A percentile compares a stretch with the other conserved stretches of the same genome.
Evolutionary conservation across 768 basidiomycete genomes (phyloP).

Genomic region (Tephrocybe sp.): DNA sequence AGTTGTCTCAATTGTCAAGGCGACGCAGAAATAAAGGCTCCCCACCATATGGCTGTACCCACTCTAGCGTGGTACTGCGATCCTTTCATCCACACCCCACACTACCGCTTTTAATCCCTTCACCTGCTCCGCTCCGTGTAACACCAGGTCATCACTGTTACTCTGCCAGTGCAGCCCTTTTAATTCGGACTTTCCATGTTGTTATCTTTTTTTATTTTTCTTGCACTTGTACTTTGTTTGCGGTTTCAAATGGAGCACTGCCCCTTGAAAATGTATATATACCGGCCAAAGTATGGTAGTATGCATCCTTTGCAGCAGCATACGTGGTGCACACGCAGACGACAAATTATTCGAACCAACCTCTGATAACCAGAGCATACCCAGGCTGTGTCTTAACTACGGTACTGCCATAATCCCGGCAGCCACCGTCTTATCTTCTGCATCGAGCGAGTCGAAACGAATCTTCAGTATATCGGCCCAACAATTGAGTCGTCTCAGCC

Average conservation of each 20-base stretch:
- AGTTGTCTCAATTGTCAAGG: slow-evolving; percentile 90
- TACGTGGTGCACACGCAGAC: not conserved
- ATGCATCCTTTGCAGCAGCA: not conserved
- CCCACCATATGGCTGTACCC: slow-evolving; percentile 13
- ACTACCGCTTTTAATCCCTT: slow-evolving; percentile 17
- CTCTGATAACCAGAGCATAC: no score
- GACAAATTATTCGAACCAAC: no score
- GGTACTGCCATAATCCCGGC: no score
- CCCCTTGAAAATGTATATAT: slow-evolving; percentile 1
- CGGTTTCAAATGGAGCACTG: slow-evolving; percentile 5
- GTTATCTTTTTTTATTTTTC: slow-evolving; percentile 12
- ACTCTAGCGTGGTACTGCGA: slow-evolving; percentile 26
- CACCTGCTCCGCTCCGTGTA: slow-evolving; percentile 8
- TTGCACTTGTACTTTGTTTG: slow-evolving; percentile 11
- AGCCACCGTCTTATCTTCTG: no score
- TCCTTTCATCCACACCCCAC: slow-evolving; percentile 45
- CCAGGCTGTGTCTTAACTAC: no score
- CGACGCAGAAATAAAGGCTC: slow-evolving; percentile 52
- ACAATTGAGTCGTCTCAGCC: no score
- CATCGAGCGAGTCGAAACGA: no score
- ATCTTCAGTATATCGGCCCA: no score
- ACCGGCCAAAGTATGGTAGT: not conserved
- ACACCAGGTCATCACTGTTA: slow-evolving; percentile 6
- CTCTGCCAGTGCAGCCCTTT: slow-evolving; percentile 9
- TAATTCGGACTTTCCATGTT: slow-evolving; percentile 7